Base-by-base conservation (phyloP, 2,329 filamentous ascomycete genomes). In the Rutstroemia sp. region DNA sequence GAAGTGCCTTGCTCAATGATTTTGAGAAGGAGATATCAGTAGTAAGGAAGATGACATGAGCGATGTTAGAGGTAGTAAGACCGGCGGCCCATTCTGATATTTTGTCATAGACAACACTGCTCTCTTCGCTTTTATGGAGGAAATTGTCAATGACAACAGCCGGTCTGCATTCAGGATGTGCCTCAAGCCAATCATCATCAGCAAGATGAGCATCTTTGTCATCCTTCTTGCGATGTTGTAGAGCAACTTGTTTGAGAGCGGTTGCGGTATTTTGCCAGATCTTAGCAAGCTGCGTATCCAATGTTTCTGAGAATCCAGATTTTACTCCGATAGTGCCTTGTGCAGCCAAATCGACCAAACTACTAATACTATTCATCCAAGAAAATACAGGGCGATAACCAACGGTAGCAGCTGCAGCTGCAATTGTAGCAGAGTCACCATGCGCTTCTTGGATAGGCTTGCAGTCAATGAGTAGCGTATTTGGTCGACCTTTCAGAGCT, bases 291-390 rank as follows among this genome's bases (percentile, higher is more conserved):
- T 97, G 92, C 0, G 88, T 86, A 68, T 96, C 92, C 27, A 96
- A 75, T 0, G 91, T 96, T 69, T 96, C 92, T 0, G 89, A 95
- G 68, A 97, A 96, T 7, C 92, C 92, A 5, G 91, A 88, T 73
- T 97, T 96, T 57, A 95, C 88, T 12, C 92, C 92, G 19, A 92
- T 95, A 12, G 94, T 94, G 64, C 92, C 89, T 70, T 96, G 92
- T 1, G 94, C 89, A 21, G 92, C 94, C 39, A 97, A 80, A 65
- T 97, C 94, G 61, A 96, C 78, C 73, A 96, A 82, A 69, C 91
- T 95, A 72, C 89, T 95, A 62, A 97, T 83, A 67, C 85, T 96
- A 71, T 97, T 96, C 73, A 95, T 88, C 89, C 92, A 97, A 0
- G 89, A 95, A 70, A 99, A 99, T 0, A 99, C 84, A 0, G 94